Evolutionary conservation across 495 filamentous ascomycete genomes (phyloP).

Genomic region (Platismatia glauca): DNA sequence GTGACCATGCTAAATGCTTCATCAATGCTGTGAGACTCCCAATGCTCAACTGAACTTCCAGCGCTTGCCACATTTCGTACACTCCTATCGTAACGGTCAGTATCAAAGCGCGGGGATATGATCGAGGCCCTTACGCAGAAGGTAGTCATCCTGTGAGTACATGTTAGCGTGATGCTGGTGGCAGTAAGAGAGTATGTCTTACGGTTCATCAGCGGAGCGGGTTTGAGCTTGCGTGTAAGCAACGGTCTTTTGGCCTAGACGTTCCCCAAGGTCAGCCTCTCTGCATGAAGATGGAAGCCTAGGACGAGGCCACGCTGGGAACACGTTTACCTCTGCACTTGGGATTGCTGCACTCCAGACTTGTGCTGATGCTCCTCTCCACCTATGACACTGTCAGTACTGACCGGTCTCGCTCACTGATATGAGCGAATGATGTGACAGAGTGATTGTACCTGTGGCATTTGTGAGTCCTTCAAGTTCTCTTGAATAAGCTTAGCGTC

Average conservation of each 20-base stretch:
- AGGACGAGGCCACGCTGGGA: not conserved
- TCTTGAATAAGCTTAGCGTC: conserved; percentile 68
- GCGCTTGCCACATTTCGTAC: conserved; percentile 9
- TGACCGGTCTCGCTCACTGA: not conserved
- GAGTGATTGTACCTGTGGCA: conserved; percentile 26
- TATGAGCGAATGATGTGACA: not conserved
- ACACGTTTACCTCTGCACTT: conserved; percentile 47
- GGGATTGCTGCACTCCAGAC: conserved; percentile 39
- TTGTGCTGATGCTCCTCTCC: conserved; percentile 74
- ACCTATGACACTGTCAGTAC: conserved; percentile 34
- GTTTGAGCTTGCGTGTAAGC: conserved; percentile 89
- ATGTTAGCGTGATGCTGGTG: not conserved
- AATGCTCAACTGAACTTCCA: conserved; percentile 13
- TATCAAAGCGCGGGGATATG: not conserved
- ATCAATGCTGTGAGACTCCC: not conserved
- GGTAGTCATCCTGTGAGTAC: conserved; percentile 28
- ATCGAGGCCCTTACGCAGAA: conserved; percentile 27
- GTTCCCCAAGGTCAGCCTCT: not conserved
- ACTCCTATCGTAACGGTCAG: conserved; percentile 2
- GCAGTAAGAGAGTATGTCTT: not conserved
- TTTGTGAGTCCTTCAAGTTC: conserved; percentile 93
- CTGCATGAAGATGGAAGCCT: not conserved
- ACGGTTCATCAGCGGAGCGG: conserved; percentile 70
- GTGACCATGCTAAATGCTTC: conserved; percentile 10
- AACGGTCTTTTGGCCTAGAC: conserved; percentile 71